phyloP scores from a whole-genome alignment of 164 flowering plant species.

The Magnolia sinica region DNA sequence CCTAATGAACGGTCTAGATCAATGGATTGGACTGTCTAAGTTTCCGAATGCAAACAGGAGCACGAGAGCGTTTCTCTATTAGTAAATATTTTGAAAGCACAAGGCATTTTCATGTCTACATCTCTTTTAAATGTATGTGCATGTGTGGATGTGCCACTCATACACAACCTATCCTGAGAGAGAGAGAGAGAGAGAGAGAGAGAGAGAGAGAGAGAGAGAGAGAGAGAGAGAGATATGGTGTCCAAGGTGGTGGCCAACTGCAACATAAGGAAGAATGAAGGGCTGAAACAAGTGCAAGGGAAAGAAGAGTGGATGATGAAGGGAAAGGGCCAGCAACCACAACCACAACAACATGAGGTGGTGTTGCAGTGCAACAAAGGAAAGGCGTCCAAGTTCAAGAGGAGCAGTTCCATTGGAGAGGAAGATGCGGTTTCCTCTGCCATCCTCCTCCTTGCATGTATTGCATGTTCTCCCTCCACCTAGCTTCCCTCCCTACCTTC shows the following conservation, averaged over 20 bases:
- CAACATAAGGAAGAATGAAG: not conserved
- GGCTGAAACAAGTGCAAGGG: not conserved
- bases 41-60: not conserved
- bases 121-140: not conserved
- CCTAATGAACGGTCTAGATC: not conserved
- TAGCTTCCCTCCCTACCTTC: not conserved
- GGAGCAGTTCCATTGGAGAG: conserved; percentile 56
- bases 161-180: not conserved
- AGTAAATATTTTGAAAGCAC: not conserved
- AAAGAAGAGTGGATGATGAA: not conserved
- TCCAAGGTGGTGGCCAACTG: conserved; percentile 2
- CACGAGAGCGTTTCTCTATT: not conserved
- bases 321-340: not conserved
- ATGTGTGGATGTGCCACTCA: not conserved
- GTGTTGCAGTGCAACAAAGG: conserved; percentile 64
- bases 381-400: conserved; percentile 64
- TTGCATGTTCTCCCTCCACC: conserved; percentile 43
- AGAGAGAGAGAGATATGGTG: too few relatives aligned
- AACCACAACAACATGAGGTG: conserved; percentile 19
- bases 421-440: conserved; percentile 79
- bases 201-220: too few relatives aligned
- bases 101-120: not conserved
- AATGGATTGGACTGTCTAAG: not conserved
- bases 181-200: not conserved
- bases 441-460: conserved; percentile 78